Conservation (phyloP, 164 flowering plant genomes). For the Echeveria elegans region DNA sequence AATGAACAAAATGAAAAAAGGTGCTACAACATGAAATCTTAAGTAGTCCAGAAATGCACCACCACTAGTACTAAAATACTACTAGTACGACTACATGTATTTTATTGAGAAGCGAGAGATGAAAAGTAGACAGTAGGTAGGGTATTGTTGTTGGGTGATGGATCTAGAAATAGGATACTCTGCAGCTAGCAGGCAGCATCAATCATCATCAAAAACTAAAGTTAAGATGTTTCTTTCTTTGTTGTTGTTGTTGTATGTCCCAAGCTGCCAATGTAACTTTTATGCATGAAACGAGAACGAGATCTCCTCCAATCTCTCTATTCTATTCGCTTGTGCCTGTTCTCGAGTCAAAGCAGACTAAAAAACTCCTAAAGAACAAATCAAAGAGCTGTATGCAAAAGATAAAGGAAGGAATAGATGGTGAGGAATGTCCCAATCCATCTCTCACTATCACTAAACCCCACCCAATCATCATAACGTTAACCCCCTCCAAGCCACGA, state of each 20-base stretch:
- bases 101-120: slow-evolving; percentile 2
- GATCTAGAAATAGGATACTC: slow-evolving; percentile 4
- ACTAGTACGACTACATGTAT: neutral
- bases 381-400: slow-evolving; percentile 4
- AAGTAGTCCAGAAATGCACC: neutral
- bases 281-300: slow-evolving; percentile 5
- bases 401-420: neutral
- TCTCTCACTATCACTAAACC: neutral
- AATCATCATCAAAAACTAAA: slow-evolving; percentile 4
- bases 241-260: slow-evolving; percentile 1
- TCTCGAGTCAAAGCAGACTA: slow-evolving; percentile 7
- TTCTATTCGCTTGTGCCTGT: neutral
- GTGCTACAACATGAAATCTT: neutral
- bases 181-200: slow-evolving; percentile 8
- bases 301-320: too few species aligned
- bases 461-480: slow-evolving; percentile 5
- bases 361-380: slow-evolving; percentile 1
- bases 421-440: neutral
- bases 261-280: neutral
- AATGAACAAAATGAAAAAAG: neutral
- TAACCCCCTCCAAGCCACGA: slow-evolving; percentile 3
- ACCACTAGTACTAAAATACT: neutral
- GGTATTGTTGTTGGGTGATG: neutral
- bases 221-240: neutral
- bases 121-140: slow-evolving; percentile 3